Percentiles rank a stretch among this genome's conserved stretches.
phyloP scores from a whole-genome alignment of 2,329 filamentous ascomycete genomes.

The Penicillium oxalicum region DNA sequence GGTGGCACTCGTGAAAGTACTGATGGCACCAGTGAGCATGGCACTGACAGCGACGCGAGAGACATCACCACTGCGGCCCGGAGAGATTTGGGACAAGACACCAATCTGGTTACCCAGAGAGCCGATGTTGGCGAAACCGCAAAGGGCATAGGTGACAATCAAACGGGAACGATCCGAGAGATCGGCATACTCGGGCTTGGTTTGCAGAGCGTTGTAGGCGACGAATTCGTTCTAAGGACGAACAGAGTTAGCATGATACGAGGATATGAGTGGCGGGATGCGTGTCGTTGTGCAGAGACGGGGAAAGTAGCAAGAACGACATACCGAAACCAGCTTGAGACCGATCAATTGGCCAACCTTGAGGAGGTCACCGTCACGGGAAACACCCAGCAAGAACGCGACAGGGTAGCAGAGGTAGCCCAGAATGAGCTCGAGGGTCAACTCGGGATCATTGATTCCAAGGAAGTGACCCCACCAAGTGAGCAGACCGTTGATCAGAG shows the following conservation, averaged over 20 bases:
- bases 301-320: constrained; percentile 16
- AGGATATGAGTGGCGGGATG: not conserved
- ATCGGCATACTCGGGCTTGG: constrained; percentile 46
- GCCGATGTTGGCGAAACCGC: constrained; percentile 76
- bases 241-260: not conserved
- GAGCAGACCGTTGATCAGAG: constrained; percentile 67
- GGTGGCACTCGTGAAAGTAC: constrained; percentile 71
- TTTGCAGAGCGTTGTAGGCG: constrained; percentile 58
- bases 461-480: constrained; percentile 80
- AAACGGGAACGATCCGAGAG: constrained; percentile 67
- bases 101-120: constrained; percentile 86
- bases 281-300: not conserved
- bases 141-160: constrained; percentile 81
- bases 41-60: constrained; percentile 70
- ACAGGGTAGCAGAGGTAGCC: constrained; percentile 74
- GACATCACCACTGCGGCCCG: constrained; percentile 67
- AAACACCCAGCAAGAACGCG: constrained; percentile 75
- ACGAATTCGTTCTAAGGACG: constrained; percentile 64
- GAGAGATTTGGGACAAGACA: constrained; percentile 75
- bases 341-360: constrained; percentile 74
- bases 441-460: constrained; percentile 61
- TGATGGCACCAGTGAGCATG: constrained; percentile 68
- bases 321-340: constrained; percentile 69
- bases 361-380: constrained; percentile 56
- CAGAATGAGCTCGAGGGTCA: constrained; percentile 69